These are phyloP conservation scores for Hericium erinaceus DNA, from an alignment of 768 basidiomycete genomes.

Conservation along the genomic window DNA sequence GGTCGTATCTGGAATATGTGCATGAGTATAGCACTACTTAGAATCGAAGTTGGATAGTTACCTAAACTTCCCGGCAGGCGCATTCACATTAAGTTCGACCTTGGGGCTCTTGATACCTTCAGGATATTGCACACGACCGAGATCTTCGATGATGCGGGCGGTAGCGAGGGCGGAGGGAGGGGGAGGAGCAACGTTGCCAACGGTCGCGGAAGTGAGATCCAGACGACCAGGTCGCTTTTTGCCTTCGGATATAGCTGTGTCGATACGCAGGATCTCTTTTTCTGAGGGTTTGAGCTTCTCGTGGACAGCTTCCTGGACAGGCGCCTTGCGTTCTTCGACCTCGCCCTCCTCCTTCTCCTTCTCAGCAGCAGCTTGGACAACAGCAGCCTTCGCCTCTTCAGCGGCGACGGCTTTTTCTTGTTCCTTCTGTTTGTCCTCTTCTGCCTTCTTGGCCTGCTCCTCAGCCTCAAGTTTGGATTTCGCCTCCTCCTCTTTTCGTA, in stretches of 20 bases:
- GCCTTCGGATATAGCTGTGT: slow-evolving; percentile 39
- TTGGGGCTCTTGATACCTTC: slow-evolving; percentile 75
- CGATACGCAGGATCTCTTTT: slow-evolving; percentile 57
- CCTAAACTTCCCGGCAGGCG: slow-evolving; percentile 86
- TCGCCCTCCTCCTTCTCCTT: slow-evolving; percentile 37
- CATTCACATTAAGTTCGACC: slow-evolving; percentile 75
- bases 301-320: slow-evolving; percentile 27
- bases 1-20: slow-evolving; percentile 67
- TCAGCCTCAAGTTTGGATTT: slow-evolving; percentile 22
- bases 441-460: slow-evolving; percentile 24
- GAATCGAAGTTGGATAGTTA: slow-evolving; percentile 21
- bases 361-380: slow-evolving; percentile 28
- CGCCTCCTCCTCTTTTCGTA: slow-evolving; percentile 11
- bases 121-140: slow-evolving; percentile 71
- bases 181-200: slow-evolving; percentile 30
- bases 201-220: slow-evolving; percentile 51
- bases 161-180: slow-evolving; percentile 66
- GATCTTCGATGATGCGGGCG: slow-evolving; percentile 79
- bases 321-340: slow-evolving; percentile 29
- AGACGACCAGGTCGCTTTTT: slow-evolving; percentile 64
- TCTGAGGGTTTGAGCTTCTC: slow-evolving; percentile 28
- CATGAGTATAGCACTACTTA: neutral
- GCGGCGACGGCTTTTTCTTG: slow-evolving; percentile 18
- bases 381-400: slow-evolving; percentile 23
- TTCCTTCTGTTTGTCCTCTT: slow-evolving; percentile 30